Conservation (phyloP, 169 alveolate species). For the Ichthyophthirius multifiliis region DNA sequence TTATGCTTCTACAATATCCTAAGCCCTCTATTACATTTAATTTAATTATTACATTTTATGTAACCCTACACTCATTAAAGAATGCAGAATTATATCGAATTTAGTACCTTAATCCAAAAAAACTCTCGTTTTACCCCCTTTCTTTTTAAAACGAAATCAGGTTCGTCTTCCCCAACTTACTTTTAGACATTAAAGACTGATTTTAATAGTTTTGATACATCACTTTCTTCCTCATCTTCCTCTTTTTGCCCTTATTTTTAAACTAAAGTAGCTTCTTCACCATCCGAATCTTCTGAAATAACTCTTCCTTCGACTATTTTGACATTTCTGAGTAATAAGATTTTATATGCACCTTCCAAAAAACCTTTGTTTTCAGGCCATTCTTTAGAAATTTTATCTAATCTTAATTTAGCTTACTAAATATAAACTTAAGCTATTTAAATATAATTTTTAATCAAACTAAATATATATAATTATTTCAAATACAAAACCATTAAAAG, state of each 20-base stretch:
- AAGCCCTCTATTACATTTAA: background rate
- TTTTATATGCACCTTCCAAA: conserved; percentile 16
- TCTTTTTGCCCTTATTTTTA: background rate
- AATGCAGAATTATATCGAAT: background rate
- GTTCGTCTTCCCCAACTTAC: background rate
- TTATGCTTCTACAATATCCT: background rate
- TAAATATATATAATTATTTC: background rate
- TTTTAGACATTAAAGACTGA: background rate
- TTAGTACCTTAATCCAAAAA: background rate
- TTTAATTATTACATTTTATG: background rate
- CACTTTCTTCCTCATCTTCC: background rate
- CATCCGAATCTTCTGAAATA: background rate
- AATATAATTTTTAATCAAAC: background rate
- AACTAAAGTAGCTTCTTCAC: background rate
- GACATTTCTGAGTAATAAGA: background rate
- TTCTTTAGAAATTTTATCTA: background rate
- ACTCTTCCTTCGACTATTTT: background rate
- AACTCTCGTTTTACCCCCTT: background rate
- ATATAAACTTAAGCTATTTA: background rate
- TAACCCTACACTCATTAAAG: background rate
- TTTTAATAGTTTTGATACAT: background rate
- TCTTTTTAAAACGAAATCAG: conserved; percentile 1
- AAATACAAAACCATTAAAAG: background rate
- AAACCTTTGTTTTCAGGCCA: conserved; percentile 6
- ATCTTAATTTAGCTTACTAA: background rate